Conservation (phyloP, 129 eudicot genomes). For the Lactuca sativa region DNA sequence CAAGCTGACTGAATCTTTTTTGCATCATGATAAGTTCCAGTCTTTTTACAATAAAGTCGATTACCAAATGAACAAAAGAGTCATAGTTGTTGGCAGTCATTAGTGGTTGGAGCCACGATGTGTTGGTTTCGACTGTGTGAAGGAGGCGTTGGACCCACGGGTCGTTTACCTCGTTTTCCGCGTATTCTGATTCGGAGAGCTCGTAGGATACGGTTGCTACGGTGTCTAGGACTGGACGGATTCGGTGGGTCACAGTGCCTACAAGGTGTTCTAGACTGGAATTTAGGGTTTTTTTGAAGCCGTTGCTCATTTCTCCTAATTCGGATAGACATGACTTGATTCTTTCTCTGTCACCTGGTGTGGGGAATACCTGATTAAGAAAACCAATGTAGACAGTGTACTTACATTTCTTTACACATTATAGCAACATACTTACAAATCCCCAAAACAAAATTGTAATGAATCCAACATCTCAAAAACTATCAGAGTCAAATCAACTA, state of each 20-base stretch:
- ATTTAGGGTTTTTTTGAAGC: constrained; percentile 73
- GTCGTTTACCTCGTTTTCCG: constrained; percentile 92
- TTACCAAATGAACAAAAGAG: constrained; percentile 68
- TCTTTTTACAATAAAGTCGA: constrained; percentile 82
- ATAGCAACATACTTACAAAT: background rate
- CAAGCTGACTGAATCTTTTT: constrained; percentile 85
- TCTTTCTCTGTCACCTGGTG: constrained; percentile 84
- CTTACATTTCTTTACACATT: too few species aligned
- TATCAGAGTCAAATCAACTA: too few species aligned
- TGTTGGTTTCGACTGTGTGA: constrained; percentile 76
- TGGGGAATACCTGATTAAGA: constrained; percentile 59
- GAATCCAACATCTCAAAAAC: too few species aligned
- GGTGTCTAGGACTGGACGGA: constrained; percentile 69
- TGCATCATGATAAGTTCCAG: constrained; percentile 98
- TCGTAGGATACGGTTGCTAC: constrained; percentile 84
- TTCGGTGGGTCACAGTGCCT: constrained; percentile 73
- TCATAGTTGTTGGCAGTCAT: constrained; percentile 89
- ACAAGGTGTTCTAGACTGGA: constrained; percentile 78
- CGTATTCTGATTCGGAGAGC: constrained; percentile 83
- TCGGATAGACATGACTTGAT: constrained; percentile 80
- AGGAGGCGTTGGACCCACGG: constrained; percentile 97
- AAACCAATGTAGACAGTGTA: background rate
- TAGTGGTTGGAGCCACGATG: constrained; percentile 85
- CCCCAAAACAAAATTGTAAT: too few species aligned
- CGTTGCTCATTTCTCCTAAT: constrained; percentile 72